These are phyloP conservation scores for Barnettozyma vustinii DNA, from an alignment of 805 yeast genomes.

Conservation along the genomic window DNA sequence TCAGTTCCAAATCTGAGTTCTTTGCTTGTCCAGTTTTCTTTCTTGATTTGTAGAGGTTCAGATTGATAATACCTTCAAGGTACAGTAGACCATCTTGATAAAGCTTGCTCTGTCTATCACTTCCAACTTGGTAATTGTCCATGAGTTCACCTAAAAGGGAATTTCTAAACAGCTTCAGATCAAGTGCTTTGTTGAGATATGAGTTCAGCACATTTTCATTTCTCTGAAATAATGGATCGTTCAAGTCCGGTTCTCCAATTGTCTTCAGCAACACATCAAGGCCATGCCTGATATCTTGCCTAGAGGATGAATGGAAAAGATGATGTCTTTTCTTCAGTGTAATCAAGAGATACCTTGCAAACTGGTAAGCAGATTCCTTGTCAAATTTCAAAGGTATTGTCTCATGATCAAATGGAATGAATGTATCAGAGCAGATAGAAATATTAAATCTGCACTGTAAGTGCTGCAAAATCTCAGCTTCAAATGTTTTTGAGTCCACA, in stretches of 20 bases:
- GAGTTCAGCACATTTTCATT: constrained; percentile 42
- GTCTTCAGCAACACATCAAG: constrained; percentile 69
- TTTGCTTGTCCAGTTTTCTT: constrained; percentile 77
- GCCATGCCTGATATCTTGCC: constrained; percentile 66
- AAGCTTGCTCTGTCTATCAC: constrained; percentile 31
- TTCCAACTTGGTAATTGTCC: constrained; percentile 24
- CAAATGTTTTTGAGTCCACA: constrained; percentile 41
- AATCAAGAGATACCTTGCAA: constrained; percentile 47
- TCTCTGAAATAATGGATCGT: constrained; percentile 36
- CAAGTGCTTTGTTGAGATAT: constrained; percentile 43
- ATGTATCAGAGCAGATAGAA: constrained; percentile 50
- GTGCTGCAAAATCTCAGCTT: constrained; percentile 69
- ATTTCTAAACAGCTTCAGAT: constrained; percentile 39
- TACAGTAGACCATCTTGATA: constrained; percentile 58
- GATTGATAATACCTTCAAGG: constrained; percentile 59
- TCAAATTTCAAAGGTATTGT: constrained; percentile 37
- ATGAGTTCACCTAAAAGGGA: constrained; percentile 46
- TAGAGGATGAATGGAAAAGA: constrained; percentile 44
- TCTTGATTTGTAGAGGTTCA: constrained; percentile 61
- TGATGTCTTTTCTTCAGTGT: constrained; percentile 57
- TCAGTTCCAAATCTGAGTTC: constrained; percentile 73
- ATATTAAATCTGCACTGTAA: constrained; percentile 76
- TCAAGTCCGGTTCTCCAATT: constrained; percentile 56
- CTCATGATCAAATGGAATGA: constrained; percentile 63
- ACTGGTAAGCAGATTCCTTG: constrained; percentile 31